Evolutionary conservation across 352 stramenopile species (phyloP).

Genomic region (Elongisporangium undulatum): DNA sequence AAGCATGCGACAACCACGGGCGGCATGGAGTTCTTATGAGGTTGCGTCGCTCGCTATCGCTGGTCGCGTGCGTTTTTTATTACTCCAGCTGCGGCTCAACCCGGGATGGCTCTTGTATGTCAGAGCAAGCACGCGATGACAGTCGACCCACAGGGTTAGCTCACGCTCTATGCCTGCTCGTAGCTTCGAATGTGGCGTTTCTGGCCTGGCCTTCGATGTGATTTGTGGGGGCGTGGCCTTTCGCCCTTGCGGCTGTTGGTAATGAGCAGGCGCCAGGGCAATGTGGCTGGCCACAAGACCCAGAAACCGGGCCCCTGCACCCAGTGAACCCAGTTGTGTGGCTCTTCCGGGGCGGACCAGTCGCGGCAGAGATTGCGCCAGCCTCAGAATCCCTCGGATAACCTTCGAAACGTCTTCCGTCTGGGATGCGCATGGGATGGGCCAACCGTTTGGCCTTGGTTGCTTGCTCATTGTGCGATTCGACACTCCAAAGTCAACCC

Average conservation of each 20-base stretch:
- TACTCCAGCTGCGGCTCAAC: no score
- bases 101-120: no score
- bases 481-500: not conserved
- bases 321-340: not conserved
- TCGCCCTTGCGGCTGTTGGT: not conserved
- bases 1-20: not conserved
- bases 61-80: no score
- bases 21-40: no score
- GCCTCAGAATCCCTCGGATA: not conserved
- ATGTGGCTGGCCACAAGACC: not conserved
- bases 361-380: not conserved
- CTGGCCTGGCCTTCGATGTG: not conserved
- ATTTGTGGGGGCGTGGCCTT: not conserved
- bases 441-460: not conserved
- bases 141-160: not conserved
- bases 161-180: not conserved
- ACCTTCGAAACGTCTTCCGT: not conserved
- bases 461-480: not conserved
- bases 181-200: not conserved
- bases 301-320: not conserved
- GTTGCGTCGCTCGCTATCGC: no score
- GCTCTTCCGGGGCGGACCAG: not conserved
- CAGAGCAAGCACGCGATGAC: no score
- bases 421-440: no score
- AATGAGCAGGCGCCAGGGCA: not conserved